Evolutionary conservation across 1,139 yeast genomes (phyloP), one percentile per base, ranked within the genome.

Genomic region (Tardiomyces digboiensis): DNA sequence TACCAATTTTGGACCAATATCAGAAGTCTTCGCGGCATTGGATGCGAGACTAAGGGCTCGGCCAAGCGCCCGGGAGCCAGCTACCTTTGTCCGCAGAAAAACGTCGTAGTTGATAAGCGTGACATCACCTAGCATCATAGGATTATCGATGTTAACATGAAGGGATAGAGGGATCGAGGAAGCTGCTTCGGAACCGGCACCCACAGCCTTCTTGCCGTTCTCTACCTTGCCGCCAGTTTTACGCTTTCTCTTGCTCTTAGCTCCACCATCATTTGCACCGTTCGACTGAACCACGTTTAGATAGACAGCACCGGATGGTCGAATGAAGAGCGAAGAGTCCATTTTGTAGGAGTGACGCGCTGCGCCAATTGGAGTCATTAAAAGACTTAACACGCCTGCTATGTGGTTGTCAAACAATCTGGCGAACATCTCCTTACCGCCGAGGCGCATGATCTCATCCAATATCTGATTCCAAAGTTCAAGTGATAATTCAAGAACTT

Each of bases 321-420:
- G 77, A 60, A 91, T 69, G 39, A 91, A 76, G 43, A 80, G 71
- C 18, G 72, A 67, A 0, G 87, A 71, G 54, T 86, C 82, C 95
- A 93, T 86, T 40, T 79, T 78, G 63, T 86, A 91, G 54, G 82
- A 84, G 60, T 83, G 86, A 52, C 98, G 79, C 2, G 95, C 85
- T 45, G 88, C 79, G 49, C 99, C 98, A 50, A 93, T 83, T 4
- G 98, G 98, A 0, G 97, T 91, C 82, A 86, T 82, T 41, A 88
- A 61, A 41, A 93, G 70, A 12, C 80, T 75, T 42, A 87, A 65
- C 43, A 87, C 69, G 1, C 94, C 80, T 37, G 70, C 70, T 50
- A 78, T 65, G 54, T 82, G 88, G 4, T 68, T 66, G 4, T 43
- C 41, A 42, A 57, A 62, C 21, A 60, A 47, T 19, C 43, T 46